phyloP scores from a whole-genome alignment of 2,329 filamentous ascomycete species.

The Beauveria sp. region DNA sequence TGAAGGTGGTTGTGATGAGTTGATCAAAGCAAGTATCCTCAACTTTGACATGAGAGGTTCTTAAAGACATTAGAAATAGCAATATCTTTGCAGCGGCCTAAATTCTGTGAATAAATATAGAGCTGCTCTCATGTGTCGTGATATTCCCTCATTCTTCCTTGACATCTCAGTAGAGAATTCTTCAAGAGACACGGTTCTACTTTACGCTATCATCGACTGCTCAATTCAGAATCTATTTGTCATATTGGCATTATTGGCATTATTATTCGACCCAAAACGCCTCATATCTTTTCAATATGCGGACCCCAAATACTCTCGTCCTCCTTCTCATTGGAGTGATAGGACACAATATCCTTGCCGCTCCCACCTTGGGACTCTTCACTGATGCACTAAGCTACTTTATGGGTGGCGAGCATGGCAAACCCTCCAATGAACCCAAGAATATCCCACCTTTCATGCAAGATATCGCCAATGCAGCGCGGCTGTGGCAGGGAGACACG shows the following conservation, averaged over 20 bases:
- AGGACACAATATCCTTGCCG: not conserved
- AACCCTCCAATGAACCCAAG: not conserved
- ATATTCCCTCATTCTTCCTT: not conserved
- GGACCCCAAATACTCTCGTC: not conserved
- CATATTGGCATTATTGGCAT: too few relatives aligned
- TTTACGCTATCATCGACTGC: too few relatives aligned
- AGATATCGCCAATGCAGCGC: not conserved
- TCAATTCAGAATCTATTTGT: too few relatives aligned
- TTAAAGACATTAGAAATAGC: not conserved
- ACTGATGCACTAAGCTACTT: not conserved
- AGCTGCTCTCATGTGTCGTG: not conserved
- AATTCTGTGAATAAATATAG: not conserved
- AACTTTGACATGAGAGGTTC: not conserved
- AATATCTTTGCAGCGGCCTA: not conserved
- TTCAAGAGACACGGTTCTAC: too few relatives aligned
- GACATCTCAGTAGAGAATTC: not conserved
- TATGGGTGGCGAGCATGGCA: not conserved
- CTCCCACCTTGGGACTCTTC: not conserved
- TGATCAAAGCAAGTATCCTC: not conserved
- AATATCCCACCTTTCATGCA: not conserved
- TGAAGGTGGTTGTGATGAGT: not conserved
- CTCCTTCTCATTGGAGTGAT: not conserved
- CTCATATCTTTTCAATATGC: not conserved
- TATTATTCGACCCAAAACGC: not conserved
- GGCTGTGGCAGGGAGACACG: slow-evolving; percentile 13